Evolutionary conservation across 257 asterid genomes (phyloP).

Genomic region (Mentha longifolia): DNA sequence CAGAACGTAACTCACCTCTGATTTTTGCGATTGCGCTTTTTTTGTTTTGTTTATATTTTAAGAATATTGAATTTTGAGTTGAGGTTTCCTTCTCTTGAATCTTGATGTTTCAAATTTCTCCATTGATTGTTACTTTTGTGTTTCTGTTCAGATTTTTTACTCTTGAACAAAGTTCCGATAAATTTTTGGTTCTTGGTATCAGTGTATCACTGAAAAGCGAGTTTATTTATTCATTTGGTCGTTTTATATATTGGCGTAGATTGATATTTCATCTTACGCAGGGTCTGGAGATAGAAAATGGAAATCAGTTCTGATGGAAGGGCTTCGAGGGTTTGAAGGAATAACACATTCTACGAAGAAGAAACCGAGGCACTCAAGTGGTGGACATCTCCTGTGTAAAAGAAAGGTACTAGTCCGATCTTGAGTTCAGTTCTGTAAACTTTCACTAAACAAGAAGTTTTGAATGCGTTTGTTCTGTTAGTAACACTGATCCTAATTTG

Average conservation of each 20-base stretch:
- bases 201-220: background rate
- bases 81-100: background rate
- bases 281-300: constrained; percentile 19
- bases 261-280: constrained; percentile 16
- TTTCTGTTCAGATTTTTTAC: background rate
- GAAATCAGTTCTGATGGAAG: constrained; percentile 7
- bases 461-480: background rate
- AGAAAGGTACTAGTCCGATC: background rate
- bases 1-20: constrained; percentile 5
- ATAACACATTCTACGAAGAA: background rate
- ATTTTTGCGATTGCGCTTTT: background rate
- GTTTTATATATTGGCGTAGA: background rate
- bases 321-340: background rate
- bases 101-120: background rate
- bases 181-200: background rate
- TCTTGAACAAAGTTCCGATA: background rate
- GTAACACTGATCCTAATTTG: background rate
- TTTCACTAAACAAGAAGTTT: background rate
- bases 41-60: background rate
- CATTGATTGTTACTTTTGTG: background rate
- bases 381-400: background rate
- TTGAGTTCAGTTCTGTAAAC: too few relatives aligned
- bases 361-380: background rate
- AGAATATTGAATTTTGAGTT: background rate
- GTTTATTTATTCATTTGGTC: constrained; percentile 1